Conservation (phyloP, 345 rosid species). For the Salix arbutifolia region DNA sequence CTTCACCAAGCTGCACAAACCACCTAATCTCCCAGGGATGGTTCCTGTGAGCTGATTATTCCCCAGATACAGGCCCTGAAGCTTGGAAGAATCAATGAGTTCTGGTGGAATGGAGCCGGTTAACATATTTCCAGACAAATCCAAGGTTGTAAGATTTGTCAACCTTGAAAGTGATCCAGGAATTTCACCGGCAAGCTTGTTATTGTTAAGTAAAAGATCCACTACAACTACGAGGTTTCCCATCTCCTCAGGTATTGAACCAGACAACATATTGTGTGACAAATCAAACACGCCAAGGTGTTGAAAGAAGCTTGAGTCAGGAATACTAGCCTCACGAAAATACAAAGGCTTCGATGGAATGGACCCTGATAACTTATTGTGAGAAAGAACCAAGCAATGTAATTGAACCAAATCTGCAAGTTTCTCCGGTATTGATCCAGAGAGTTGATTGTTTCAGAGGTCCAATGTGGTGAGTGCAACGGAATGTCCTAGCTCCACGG, state of each 20-base stretch:
- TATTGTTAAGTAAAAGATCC: slow-evolving; percentile 59
- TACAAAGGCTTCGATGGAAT: slow-evolving; percentile 62
- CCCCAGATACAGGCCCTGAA: slow-evolving; percentile 79
- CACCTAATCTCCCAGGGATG: slow-evolving; percentile 66
- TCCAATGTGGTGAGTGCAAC: slow-evolving; percentile 64
- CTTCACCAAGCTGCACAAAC: slow-evolving; percentile 62
- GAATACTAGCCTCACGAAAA: slow-evolving; percentile 59
- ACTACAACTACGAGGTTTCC: slow-evolving; percentile 68
- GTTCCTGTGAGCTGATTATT: slow-evolving; percentile 62
- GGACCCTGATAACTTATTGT: slow-evolving; percentile 65
- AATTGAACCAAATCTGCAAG: slow-evolving; percentile 59
- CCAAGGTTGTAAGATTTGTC: slow-evolving; percentile 64
- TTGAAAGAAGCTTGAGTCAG: slow-evolving; percentile 74
- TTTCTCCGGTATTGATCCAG: slow-evolving; percentile 60
- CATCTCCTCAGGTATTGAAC: slow-evolving; percentile 63
- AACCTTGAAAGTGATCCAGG: slow-evolving; percentile 65
- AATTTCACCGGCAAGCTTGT: slow-evolving; percentile 65
- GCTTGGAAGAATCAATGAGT: slow-evolving; percentile 53
- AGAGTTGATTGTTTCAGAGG: slow-evolving; percentile 66
- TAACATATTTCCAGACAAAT: slow-evolving; percentile 64
- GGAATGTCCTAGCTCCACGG: slow-evolving; percentile 64
- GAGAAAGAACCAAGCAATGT: slow-evolving; percentile 79
- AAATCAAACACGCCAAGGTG: slow-evolving; percentile 63
- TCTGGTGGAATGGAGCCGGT: slow-evolving; percentile 61
- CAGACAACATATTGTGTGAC: slow-evolving; percentile 55